Conservation (phyloP, 1,284 basidiomycete genomes). For the Leccinum solheimii region DNA sequence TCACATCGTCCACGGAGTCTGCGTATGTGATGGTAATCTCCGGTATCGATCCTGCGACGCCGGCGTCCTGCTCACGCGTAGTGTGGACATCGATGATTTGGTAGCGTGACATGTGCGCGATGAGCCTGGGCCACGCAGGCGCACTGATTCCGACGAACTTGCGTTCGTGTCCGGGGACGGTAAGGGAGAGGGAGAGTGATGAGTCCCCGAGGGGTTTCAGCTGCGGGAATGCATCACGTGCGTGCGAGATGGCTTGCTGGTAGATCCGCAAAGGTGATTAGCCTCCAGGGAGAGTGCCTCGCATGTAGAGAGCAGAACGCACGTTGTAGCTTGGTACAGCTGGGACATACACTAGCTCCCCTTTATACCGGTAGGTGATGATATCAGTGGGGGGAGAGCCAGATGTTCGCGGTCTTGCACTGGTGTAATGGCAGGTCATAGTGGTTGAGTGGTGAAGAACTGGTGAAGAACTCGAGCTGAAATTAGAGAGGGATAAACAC, state of each 20-base stretch:
- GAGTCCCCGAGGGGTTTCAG: conserved; percentile 42
- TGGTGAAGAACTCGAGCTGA: too few relatives aligned
- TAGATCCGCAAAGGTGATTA: neutral
- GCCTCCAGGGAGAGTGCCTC: neutral
- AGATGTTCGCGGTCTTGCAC: neutral
- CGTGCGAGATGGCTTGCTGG: conserved; percentile 57
- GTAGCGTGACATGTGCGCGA: conserved; percentile 46
- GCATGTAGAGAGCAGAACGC: conserved; percentile 10
- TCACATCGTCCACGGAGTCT: conserved; percentile 8
- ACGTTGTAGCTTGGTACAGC: conserved; percentile 50
- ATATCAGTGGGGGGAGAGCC: conserved; percentile 36
- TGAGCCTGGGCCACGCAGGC: conserved; percentile 54
- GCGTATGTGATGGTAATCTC: conserved; percentile 25
- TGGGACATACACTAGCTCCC: conserved; percentile 53
- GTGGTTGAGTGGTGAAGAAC: neutral
- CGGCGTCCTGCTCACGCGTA: conserved; percentile 4
- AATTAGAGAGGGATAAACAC: too few relatives aligned
- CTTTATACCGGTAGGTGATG: conserved; percentile 51
- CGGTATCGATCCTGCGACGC: conserved; percentile 7
- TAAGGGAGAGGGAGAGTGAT: conserved; percentile 49
- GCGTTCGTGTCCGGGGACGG: conserved; percentile 35
- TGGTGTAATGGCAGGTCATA: conserved; percentile 7
- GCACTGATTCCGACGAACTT: conserved; percentile 51
- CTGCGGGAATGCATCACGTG: conserved; percentile 45
- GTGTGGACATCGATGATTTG: conserved; percentile 56